Base-by-base conservation (phyloP, 2,329 filamentous ascomycete genomes). In the Fusarium pininemorale region DNA sequence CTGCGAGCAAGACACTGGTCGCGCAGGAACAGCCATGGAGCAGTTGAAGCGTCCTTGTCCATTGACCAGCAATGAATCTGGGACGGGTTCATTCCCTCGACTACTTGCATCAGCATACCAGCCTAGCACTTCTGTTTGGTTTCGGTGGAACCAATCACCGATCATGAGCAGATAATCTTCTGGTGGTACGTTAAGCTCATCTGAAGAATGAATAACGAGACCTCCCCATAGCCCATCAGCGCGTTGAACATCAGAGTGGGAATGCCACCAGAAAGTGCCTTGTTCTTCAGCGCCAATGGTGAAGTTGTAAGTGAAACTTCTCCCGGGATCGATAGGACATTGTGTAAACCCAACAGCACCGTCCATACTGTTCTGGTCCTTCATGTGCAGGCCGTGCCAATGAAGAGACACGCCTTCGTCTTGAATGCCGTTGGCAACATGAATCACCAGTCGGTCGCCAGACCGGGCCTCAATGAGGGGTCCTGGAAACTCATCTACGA, bases 211-310 rank as follows among this genome's bases (percentile, higher is more conserved):
- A 2, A 68, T 37, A 0, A 62, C 5, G 0, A 68, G 12, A 9
- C 66, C 55, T 22, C 66, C 66, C 63, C 66, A 68, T 1, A 68
- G 41, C 0, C 55, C 66, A 11, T 68, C 66, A 0, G 63, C 66
- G 0, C 66, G 66, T 2, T 68, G 66, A 22, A 68, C n/a, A 20
- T 68, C 55, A 0, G 37, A 68, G 6, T 68, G 66, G 5, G 63
- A 54, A n/a, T 68, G 66, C 66, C 66, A 68, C 66, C 66, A 68
- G 7, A 68, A 68, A 0, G 63, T 68, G 0, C 66, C 66, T 5
- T n/a, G 3, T 20, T 68, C 66, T 3, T 68, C 22, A 0, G 47
- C 7, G 3, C 55, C 63, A 5, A 68, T 39, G 2, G 63, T 62
- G 2, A 68, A 54, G 4, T 50, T 39, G 15, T 68, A 68, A 0